Evolutionary conservation across 164 flowering plant species (phyloP).

Genomic region (Chimonanthus salicifolius): DNA sequence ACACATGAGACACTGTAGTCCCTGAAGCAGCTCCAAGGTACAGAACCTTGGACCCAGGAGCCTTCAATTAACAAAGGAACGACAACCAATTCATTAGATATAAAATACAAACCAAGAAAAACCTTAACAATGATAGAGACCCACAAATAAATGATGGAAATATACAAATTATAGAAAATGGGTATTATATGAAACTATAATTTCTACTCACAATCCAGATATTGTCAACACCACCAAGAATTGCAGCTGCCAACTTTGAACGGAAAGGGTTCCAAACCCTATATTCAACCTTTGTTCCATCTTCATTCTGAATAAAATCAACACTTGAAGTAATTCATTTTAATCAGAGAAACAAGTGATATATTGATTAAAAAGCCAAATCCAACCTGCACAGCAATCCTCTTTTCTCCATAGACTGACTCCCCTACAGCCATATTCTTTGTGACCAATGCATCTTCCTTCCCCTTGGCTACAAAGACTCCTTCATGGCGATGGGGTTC

Average conservation of each 20-base stretch:
- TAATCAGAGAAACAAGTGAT: background rate
- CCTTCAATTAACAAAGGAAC: conserved; percentile 24
- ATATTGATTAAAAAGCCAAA: background rate
- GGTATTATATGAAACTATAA: background rate
- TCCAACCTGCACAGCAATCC: conserved; percentile 75
- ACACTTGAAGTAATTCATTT: background rate
- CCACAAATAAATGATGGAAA: background rate
- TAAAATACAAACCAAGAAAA: background rate
- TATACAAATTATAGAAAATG: background rate
- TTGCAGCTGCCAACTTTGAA: conserved; percentile 88
- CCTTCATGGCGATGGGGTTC: conserved; percentile 92
- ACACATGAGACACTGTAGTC: conserved; percentile 95
- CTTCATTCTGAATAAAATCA: conserved; percentile 57
- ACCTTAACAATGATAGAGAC: too few relatives aligned
- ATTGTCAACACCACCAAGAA: conserved; percentile 88
- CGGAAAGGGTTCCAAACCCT: conserved; percentile 97
- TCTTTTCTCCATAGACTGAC: conserved; percentile 91
- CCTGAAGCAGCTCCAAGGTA: conserved; percentile 99
- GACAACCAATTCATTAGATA: background rate
- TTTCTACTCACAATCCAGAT: conserved; percentile 76
- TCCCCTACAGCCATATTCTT: conserved; percentile 87
- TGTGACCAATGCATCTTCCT: conserved; percentile 89
- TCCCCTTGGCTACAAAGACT: conserved; percentile 87
- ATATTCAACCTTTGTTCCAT: conserved; percentile 84
- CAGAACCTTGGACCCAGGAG: conserved; percentile 81